Evolutionary conservation across 768 basidiomycete genomes (phyloP).

Genomic region (Suillus cothurnatus): DNA sequence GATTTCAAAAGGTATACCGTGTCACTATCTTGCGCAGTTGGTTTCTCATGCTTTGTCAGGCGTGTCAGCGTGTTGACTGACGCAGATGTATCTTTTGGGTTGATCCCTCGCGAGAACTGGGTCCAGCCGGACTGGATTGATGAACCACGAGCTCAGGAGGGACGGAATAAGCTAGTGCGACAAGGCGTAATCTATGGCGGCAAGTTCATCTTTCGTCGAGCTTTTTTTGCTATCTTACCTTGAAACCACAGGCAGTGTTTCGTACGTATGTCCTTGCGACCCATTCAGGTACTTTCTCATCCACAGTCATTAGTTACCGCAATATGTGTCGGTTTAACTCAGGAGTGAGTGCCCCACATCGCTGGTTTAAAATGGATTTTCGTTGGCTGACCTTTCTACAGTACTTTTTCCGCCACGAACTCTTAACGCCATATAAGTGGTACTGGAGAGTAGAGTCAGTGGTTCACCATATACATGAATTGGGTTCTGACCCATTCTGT

Average conservation of each 20-base stretch:
- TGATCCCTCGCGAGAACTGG: conserved; percentile 66
- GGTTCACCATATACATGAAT: background rate
- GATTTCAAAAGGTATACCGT: conserved; percentile 50
- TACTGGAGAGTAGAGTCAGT: conserved; percentile 65
- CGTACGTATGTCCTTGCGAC: conserved; percentile 32
- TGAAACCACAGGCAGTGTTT: conserved; percentile 40
- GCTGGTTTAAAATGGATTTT: background rate
- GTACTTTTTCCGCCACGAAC: conserved; percentile 59
- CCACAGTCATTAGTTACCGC: conserved; percentile 47
- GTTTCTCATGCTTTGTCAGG: conserved; percentile 29
- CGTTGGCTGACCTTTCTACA: conserved; percentile 22
- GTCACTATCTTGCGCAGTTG: background rate
- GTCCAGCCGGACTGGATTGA: conserved; percentile 75
- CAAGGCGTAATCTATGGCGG: conserved; percentile 54
- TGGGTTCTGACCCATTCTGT: conserved; percentile 4
- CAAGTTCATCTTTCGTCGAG: conserved; percentile 24
- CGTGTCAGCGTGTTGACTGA: conserved; percentile 40
- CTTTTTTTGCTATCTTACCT: conserved; percentile 6
- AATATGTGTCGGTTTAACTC: conserved; percentile 82
- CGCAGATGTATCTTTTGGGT: conserved; percentile 52
- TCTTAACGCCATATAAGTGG: conserved; percentile 55
- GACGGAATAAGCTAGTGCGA: conserved; percentile 51
- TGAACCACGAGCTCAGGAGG: conserved; percentile 57
- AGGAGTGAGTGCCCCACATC: conserved; percentile 43
- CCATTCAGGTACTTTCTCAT: background rate